Percentiles rank a stretch among this genome's conserved stretches.
Conservation (phyloP, 208 protist genomes). For the Crithidia sp. region DNA sequence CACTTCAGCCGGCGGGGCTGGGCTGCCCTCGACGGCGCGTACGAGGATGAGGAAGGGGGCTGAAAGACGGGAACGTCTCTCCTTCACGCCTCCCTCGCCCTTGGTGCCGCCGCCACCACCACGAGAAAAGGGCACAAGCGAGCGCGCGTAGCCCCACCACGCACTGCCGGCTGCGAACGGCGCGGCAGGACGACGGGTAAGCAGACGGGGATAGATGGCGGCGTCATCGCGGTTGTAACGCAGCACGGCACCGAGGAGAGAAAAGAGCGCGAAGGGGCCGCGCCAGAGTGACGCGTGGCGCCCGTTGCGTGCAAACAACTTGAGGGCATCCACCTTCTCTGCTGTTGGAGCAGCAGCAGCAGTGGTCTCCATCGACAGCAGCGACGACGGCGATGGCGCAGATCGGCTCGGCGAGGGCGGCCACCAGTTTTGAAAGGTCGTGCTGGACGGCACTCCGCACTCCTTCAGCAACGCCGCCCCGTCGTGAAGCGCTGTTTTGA, state of each 20-base stretch:
- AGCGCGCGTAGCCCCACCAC: background rate
- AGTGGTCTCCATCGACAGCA: background rate
- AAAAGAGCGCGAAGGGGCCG: conserved; percentile 43
- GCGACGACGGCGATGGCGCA: background rate
- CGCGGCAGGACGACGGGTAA: background rate
- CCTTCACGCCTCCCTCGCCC: conserved; percentile 1
- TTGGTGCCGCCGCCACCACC: background rate
- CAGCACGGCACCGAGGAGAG: conserved; percentile 43
- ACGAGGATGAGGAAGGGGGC: conserved; percentile 23
- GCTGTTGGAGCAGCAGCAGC: background rate
- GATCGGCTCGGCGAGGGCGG: background rate
- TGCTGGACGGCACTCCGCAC: conserved; percentile 12
- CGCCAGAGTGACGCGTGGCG: conserved; percentile 32
- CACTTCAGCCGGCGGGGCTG: background rate
- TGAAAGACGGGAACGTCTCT: conserved; percentile 1
- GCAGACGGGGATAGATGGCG: conserved; percentile 35
- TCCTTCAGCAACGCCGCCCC: conserved; percentile 15
- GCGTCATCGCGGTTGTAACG: conserved; percentile 52
- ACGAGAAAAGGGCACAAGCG: background rate
- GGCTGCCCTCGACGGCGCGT: conserved; percentile 6
- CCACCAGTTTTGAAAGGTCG: conserved; percentile 8
- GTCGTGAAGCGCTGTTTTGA: conserved; percentile 2
- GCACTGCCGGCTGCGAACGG: background rate
- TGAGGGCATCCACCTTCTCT: conserved; percentile 10
- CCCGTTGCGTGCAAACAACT: background rate